Conservation (phyloP, 2,329 filamentous ascomycete species). For the Hymenoscyphus occultus region DNA sequence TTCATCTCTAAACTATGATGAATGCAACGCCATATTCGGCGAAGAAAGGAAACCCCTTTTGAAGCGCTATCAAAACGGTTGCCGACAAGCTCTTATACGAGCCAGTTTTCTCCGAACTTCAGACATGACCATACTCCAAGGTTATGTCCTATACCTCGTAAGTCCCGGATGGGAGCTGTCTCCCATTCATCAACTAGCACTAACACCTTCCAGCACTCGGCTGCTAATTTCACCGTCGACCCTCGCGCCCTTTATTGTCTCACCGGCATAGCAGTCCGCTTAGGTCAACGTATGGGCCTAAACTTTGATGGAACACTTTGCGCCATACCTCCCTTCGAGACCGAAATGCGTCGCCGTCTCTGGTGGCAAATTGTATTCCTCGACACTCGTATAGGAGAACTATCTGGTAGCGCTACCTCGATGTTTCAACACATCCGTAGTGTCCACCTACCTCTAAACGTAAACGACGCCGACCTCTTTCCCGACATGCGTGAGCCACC, state of each 20-base stretch:
- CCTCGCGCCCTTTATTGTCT: constrained; percentile 48
- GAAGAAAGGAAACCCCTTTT: constrained; percentile 51
- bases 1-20: constrained; percentile 54
- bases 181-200: constrained; percentile 14
- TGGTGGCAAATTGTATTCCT: constrained; percentile 64
- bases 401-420: constrained; percentile 49
- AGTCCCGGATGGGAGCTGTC: constrained; percentile 27
- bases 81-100: constrained; percentile 64
- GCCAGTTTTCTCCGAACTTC: constrained; percentile 63
- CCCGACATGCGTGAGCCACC: constrained; percentile 43
- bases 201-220: constrained; percentile 23
- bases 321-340: constrained; percentile 48
- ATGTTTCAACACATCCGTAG: constrained; percentile 44
- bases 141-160: constrained; percentile 65
- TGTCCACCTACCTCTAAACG: constrained; percentile 48
- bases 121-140: constrained; percentile 64
- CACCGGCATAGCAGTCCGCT: constrained; percentile 46
- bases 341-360: constrained; percentile 57
- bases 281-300: constrained; percentile 49
- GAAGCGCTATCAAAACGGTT: constrained; percentile 53
- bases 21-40: constrained; percentile 50
- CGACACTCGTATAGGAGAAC: constrained; percentile 53
- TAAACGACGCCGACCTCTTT: constrained; percentile 52
- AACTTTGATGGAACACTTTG: constrained; percentile 40
- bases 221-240: constrained; percentile 38